These are phyloP conservation scores for Neoboletus magnificus DNA, from an alignment of 768 basidiomycete genomes.

Conservation along the genomic window DNA sequence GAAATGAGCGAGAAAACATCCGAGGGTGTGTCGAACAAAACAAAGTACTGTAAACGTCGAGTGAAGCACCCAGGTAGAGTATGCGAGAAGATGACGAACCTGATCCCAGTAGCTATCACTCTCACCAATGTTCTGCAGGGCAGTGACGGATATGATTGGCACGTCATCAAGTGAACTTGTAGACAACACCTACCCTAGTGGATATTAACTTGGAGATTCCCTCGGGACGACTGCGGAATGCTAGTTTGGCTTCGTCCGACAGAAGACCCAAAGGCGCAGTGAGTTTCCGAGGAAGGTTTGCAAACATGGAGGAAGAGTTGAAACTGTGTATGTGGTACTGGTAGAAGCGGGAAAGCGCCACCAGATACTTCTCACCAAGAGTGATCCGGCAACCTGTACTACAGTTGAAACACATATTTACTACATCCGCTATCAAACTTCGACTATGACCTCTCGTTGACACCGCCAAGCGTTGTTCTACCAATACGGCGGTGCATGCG, in stretches of 20 bases:
- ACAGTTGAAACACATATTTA: not conserved
- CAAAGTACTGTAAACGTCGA: conserved; percentile 56
- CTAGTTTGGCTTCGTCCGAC: conserved; percentile 85
- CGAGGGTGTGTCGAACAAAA: conserved; percentile 83
- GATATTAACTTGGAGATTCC: conserved; percentile 76
- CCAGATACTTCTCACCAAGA: conserved; percentile 1
- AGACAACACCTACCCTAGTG: conserved; percentile 54
- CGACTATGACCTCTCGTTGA: conserved; percentile 6
- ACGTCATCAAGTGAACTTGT: not conserved
- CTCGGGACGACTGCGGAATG: conserved; percentile 77
- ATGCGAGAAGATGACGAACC: conserved; percentile 39
- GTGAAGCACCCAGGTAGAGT: not conserved
- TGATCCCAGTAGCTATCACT: conserved; percentile 90
- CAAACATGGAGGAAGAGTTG: conserved; percentile 46
- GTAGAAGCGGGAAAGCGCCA: not conserved
- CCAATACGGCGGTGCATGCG: conserved; percentile 5
- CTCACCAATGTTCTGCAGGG: conserved; percentile 62
- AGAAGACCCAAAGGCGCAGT: conserved; percentile 74
- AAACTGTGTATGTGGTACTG: not conserved
- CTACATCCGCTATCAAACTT: conserved; percentile 1
- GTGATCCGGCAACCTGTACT: not conserved
- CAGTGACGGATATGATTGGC: conserved; percentile 3
- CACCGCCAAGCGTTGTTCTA: conserved; percentile 1
- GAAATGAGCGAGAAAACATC: conserved; percentile 90
- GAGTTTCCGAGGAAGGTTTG: conserved; percentile 69